These are phyloP conservation scores for Ceratocystis eucalypticola DNA, from an alignment of 2,329 filamentous ascomycete genomes.

Conservation along the genomic window DNA sequence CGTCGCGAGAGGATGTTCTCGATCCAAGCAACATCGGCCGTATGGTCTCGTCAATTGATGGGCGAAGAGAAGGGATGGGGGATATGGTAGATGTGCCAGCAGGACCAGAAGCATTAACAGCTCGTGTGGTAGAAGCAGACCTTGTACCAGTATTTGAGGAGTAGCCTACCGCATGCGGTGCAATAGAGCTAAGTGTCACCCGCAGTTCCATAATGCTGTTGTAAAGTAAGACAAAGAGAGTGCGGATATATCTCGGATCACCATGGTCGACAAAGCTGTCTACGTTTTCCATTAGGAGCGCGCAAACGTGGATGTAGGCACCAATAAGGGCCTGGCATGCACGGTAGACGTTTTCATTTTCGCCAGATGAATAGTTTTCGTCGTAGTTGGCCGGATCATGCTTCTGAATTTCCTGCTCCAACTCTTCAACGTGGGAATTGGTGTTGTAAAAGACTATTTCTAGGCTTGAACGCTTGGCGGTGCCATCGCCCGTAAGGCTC, in stretches of 20 bases:
- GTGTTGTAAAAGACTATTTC: slow-evolving; percentile 57
- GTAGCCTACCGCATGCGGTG: slow-evolving; percentile 16
- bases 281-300: slow-evolving; percentile 46
- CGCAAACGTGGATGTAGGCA: slow-evolving; percentile 53
- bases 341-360: slow-evolving; percentile 50
- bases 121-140: slow-evolving; percentile 3
- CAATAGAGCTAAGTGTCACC: slow-evolving; percentile 34
- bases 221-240: slow-evolving; percentile 48
- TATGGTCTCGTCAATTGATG: slow-evolving; percentile 33
- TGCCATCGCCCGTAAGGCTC: slow-evolving; percentile 46
- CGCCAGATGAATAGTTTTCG: slow-evolving; percentile 33
- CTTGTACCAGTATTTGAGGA: slow-evolving; percentile 9
- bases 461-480: slow-evolving; percentile 47
- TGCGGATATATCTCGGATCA: slow-evolving; percentile 53
- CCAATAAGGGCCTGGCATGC: slow-evolving; percentile 50
- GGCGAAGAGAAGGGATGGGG: slow-evolving; percentile 2
- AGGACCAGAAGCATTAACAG: not conserved
- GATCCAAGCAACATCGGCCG: slow-evolving; percentile 26
- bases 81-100: slow-evolving; percentile 15
- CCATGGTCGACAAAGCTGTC: slow-evolving; percentile 52
- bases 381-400: slow-evolving; percentile 36
- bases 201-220: slow-evolving; percentile 56
- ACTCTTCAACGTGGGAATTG: slow-evolving; percentile 50
- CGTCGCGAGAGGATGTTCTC: slow-evolving; percentile 31
- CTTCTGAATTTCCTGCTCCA: slow-evolving; percentile 51